Percentiles rank a stretch among this genome's conserved stretches.
Evolutionary conservation across 306 rosid species (phyloP).

Genomic region (Gillenia trifoliata): DNA sequence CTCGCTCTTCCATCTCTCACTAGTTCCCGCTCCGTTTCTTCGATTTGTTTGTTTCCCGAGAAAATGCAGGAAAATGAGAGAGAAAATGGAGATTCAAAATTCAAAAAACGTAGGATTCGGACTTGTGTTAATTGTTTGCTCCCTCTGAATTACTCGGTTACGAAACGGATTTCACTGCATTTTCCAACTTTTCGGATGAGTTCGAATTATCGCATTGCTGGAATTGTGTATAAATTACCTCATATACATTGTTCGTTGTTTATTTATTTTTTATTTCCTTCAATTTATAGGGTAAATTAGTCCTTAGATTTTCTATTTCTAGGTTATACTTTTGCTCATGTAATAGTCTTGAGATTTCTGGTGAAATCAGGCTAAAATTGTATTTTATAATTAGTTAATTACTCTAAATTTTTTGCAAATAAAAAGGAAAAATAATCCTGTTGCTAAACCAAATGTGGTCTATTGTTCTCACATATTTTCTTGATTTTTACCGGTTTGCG

Average conservation of each 20-base stretch:
- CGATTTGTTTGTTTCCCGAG: conserved; percentile 6
- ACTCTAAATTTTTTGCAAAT: background rate
- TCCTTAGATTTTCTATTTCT: background rate
- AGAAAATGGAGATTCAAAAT: background rate
- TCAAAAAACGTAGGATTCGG: background rate
- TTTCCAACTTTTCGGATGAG: background rate
- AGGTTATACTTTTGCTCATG: background rate
- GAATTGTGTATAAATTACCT: background rate
- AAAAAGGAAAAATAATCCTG: background rate
- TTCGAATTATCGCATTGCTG: background rate
- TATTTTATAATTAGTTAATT: background rate
- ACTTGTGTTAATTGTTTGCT: background rate
- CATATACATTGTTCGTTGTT: too few relatives aligned
- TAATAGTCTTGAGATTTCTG: background rate
- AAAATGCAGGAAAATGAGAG: conserved; percentile 11
- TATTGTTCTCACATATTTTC: background rate
- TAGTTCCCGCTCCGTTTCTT: background rate
- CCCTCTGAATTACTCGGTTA: background rate
- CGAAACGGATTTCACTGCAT: background rate
- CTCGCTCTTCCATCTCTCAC: conserved; percentile 9
- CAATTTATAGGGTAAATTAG: conserved; percentile 4
- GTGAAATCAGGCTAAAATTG: background rate
- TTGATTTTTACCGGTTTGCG: background rate
- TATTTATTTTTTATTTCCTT: too few relatives aligned
- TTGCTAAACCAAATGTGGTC: background rate